Percentiles rank a stretch among this genome's conserved stretches.
These are phyloP conservation scores for Termitomyces sp. DNA, from an alignment of 1,284 basidiomycete genomes.

Conservation along the genomic window DNA sequence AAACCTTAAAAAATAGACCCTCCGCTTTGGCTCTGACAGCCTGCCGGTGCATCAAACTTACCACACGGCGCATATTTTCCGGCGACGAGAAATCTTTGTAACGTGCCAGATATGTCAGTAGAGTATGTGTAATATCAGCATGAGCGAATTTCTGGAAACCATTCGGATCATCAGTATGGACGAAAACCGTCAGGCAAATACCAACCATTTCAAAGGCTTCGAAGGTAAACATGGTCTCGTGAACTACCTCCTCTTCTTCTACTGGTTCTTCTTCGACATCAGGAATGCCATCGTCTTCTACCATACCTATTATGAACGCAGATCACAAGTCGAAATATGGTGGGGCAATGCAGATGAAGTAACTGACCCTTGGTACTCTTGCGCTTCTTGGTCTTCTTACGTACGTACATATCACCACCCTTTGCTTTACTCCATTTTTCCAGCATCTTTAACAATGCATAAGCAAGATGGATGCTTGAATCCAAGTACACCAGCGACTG, in stretches of 20 bases:
- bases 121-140: constrained; percentile 76
- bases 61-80: constrained; percentile 83
- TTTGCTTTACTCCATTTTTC: constrained; percentile 80
- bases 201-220: constrained; percentile 82
- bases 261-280: constrained; percentile 65
- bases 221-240: constrained; percentile 87
- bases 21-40: constrained; percentile 86
- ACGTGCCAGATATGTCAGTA: constrained; percentile 74
- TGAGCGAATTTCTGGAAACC: constrained; percentile 74
- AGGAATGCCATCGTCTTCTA: constrained; percentile 55
- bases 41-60: constrained; percentile 83
- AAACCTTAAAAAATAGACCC: constrained; percentile 87
- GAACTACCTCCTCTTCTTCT: constrained; percentile 58
- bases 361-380: constrained; percentile 46
- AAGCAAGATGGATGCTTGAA: constrained; percentile 76
- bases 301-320: constrained; percentile 27
- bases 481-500: constrained; percentile 77
- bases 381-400: constrained; percentile 60
- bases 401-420: constrained; percentile 65
- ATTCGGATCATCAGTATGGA: not conserved
- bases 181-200: not conserved
- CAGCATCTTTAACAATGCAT: constrained; percentile 79
- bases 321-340: not conserved
- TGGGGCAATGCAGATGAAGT: constrained; percentile 5
- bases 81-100: constrained; percentile 77